A percentile compares a stretch with the other conserved stretches of the same genome.
Evolutionary conservation across 768 basidiomycete species (phyloP).

Genomic region (Boletus sp.): DNA sequence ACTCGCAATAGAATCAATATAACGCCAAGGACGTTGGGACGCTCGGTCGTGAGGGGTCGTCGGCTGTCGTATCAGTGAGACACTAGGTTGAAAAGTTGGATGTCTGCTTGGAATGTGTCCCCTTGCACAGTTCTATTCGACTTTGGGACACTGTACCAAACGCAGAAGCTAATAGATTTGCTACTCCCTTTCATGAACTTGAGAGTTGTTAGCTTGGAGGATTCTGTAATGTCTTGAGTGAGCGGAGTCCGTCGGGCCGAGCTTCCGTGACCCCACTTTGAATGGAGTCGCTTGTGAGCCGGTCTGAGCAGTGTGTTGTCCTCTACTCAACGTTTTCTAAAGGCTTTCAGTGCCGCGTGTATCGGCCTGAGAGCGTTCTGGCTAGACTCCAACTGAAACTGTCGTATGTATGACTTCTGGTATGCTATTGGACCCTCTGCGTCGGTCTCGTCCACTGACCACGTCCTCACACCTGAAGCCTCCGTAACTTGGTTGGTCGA

Average conservation of each 20-base stretch:
- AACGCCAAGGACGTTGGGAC: neutral
- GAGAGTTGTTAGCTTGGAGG: neutral
- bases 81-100: conserved; percentile 10
- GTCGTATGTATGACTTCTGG: conserved; percentile 19
- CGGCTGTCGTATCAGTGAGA: neutral
- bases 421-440: conserved; percentile 1
- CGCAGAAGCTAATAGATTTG: neutral
- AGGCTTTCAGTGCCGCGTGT: neutral
- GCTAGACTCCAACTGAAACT: neutral
- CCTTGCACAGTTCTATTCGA: neutral
- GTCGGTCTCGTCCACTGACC: neutral
- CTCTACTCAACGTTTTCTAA: neutral
- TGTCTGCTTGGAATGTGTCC: conserved; percentile 2
- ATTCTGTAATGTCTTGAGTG: neutral
- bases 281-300: too few relatives aligned
- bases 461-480: neutral
- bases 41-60: neutral
- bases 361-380: neutral
- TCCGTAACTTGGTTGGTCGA: conserved; percentile 26
- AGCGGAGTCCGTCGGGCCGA: neutral
- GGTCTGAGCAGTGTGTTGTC: neutral
- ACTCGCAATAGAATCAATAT: conserved; percentile 25
- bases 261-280: too few relatives aligned
- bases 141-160: neutral
- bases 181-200: neutral